These are phyloP conservation scores for Oropetium thomaeum DNA, from an alignment of 176 grass and related monocot species.

Conservation along the genomic window DNA sequence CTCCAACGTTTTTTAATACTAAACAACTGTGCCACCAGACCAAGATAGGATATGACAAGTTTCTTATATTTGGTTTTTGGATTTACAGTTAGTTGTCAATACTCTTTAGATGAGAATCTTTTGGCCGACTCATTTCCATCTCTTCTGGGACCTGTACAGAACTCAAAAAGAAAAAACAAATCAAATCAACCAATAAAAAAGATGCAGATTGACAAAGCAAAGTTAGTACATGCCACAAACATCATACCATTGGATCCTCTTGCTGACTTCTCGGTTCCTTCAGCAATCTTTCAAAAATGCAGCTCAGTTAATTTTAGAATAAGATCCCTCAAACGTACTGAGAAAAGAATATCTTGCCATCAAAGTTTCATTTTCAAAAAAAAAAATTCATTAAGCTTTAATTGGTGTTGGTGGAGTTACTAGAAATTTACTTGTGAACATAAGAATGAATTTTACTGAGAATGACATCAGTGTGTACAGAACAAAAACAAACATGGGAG, in stretches of 20 bases:
- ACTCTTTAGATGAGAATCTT: constrained; percentile 75
- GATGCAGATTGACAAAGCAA: neutral
- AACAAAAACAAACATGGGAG: neutral
- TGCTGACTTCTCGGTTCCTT: constrained; percentile 19
- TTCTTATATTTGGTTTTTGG: constrained; percentile 10
- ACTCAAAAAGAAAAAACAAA: neutral
- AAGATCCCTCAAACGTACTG: neutral
- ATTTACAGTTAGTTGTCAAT: constrained; percentile 49
- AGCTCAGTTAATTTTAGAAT: neutral
- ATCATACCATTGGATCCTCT: constrained; percentile 41
- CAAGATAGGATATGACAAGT: constrained; percentile 7
- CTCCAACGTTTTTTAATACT: neutral
- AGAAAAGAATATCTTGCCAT: neutral
- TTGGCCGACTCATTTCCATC: constrained; percentile 13
- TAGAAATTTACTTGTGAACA: neutral
- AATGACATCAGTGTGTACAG: neutral
- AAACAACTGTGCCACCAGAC: neutral
- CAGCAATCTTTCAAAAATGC: constrained; percentile 28
- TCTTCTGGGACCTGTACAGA: constrained; percentile 39
- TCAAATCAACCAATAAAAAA: neutral
- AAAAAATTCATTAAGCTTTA: neutral
- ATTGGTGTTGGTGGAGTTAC: neutral
- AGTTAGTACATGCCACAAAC: neutral
- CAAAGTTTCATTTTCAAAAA: neutral
- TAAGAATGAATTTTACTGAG: neutral